Conservation (phyloP, 805 yeast genomes). For the Candida easanensis region DNA sequence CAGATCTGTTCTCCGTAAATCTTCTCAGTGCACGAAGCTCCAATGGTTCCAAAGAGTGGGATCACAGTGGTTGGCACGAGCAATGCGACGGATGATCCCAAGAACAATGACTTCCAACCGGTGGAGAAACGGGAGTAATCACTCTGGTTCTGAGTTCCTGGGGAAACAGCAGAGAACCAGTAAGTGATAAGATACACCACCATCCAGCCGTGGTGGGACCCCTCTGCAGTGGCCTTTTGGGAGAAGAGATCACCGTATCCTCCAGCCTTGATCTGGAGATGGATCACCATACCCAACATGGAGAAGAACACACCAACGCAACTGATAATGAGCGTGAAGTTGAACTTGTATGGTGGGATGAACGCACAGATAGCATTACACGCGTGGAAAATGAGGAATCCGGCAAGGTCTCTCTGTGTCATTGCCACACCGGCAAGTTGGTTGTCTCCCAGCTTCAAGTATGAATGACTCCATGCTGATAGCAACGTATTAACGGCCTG, state of each 20-base stretch:
- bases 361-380: conserved; percentile 38
- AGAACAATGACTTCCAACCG: conserved; percentile 20
- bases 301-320: conserved; percentile 36
- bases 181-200: conserved; percentile 36
- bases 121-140: conserved; percentile 39
- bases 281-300: conserved; percentile 39
- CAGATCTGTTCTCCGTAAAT: conserved; percentile 35
- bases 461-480: conserved; percentile 39
- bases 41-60: conserved; percentile 36
- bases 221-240: background rate
- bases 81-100: conserved; percentile 29
- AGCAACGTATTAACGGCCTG: conserved; percentile 36
- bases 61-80: conserved; percentile 34
- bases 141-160: conserved; percentile 38
- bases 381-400: conserved; percentile 42
- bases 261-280: conserved; percentile 16
- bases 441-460: conserved; percentile 11
- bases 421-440: background rate
- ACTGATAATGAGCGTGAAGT: conserved; percentile 31
- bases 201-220: conserved; percentile 30
- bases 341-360: conserved; percentile 42
- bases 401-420: conserved; percentile 34
- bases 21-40: conserved; percentile 33
- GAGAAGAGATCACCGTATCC: conserved; percentile 4
- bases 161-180: conserved; percentile 40